A percentile compares a stretch with the other conserved stretches of the same genome.
Evolutionary conservation across 345 rosid species (phyloP).

Genomic region (Kandelia obovata): DNA sequence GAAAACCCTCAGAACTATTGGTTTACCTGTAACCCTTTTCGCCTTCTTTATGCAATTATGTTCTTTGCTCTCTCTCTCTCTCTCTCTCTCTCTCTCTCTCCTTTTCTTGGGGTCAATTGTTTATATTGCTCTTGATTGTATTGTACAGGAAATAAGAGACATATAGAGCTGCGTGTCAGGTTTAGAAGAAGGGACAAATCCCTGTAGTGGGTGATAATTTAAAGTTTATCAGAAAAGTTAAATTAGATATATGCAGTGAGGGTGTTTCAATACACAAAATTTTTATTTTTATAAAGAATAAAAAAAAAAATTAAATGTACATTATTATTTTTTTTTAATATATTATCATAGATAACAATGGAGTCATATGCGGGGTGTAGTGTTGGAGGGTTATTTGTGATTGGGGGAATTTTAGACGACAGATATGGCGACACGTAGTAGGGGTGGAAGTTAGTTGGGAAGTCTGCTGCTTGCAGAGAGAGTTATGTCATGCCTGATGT

Average conservation of each 20-base stretch:
- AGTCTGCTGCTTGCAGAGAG: conserved; percentile 42
- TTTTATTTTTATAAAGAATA: too few species aligned
- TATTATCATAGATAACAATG: too few species aligned
- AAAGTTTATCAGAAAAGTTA: conserved; percentile 10
- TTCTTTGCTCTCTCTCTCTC: not conserved
- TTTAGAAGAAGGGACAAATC: conserved; percentile 15
- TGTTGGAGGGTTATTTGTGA: not conserved
- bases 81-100: conserved; percentile 1
- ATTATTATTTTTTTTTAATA: too few species aligned
- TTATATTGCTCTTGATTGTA: not conserved
- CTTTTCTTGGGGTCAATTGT: not conserved
- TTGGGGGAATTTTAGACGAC: conserved; percentile 29
- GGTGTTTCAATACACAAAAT: too few species aligned
- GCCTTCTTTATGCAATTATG: not conserved
- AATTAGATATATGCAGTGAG: too few species aligned
- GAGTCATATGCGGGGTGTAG: too few species aligned
- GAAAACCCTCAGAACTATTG: not conserved
- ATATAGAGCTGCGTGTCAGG: not conserved
- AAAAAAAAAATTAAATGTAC: too few species aligned
- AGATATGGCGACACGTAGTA: conserved; percentile 43
- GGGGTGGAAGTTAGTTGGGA: conserved; percentile 24
- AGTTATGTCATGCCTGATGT: conserved; percentile 58
- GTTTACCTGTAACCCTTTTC: not conserved
- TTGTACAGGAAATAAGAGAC: not conserved
- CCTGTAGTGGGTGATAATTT: conserved; percentile 24